Percentiles rank a stretch among this genome's conserved stretches.
phyloP scores from a whole-genome alignment of 331 rosid genomes.

The Arachis monticola region DNA sequence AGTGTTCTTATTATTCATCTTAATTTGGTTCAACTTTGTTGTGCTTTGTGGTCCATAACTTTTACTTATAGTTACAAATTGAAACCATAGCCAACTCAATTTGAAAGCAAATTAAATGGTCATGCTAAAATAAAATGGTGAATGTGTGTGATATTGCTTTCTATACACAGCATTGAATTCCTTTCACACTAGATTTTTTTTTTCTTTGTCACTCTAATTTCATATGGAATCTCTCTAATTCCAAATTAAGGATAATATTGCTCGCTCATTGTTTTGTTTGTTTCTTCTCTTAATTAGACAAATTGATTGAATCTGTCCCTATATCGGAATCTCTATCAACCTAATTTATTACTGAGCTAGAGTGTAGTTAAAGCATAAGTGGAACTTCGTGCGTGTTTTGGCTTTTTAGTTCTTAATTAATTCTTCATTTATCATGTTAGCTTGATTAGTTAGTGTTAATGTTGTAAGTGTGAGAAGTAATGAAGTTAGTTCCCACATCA shows the following conservation, averaged over 20 bases:
- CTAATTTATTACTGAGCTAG: not conserved
- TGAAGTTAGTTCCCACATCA: too few relatives aligned
- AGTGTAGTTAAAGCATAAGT: too few relatives aligned
- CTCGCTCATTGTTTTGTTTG: not conserved
- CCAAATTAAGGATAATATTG: not conserved
- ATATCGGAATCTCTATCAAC: not conserved
- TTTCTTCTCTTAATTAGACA: not conserved
- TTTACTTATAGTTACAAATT: too few relatives aligned
- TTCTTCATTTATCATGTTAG: too few relatives aligned
- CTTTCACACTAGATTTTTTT: slow-evolving; percentile 2
- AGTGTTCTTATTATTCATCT: slow-evolving; percentile 10
- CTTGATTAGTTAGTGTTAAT: too few relatives aligned
- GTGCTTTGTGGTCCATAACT: slow-evolving; percentile 21
- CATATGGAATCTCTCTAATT: not conserved
- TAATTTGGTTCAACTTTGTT: slow-evolving; percentile 2
- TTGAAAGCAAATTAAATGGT: slow-evolving; percentile 2
- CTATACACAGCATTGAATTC: not conserved
- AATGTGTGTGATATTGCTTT: not conserved
- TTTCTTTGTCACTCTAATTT: not conserved
- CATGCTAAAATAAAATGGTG: slow-evolving; percentile 31
- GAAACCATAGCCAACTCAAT: not conserved
- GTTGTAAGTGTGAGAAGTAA: too few relatives aligned
- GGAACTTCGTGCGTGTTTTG: too few relatives aligned
- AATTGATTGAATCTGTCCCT: not conserved
- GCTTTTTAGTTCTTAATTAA: too few relatives aligned